Percentiles rank a stretch among this genome's conserved stretches.
Conservation (phyloP, 2,329 filamentous ascomycete species). For the Coleophoma cylindrospora region DNA sequence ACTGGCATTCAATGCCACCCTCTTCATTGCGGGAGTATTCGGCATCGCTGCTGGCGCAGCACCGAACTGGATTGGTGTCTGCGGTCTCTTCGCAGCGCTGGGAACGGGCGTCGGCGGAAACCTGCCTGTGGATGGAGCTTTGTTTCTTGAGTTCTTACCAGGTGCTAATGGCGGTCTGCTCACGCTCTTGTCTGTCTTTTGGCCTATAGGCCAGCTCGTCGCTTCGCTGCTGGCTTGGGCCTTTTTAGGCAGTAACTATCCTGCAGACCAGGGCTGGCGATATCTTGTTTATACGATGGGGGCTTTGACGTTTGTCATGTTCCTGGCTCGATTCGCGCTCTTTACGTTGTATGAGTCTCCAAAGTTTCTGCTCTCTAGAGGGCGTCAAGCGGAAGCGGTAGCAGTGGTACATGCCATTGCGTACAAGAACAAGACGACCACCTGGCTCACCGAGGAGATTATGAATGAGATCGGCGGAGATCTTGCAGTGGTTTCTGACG, state of each 20-base stretch:
- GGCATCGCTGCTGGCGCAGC: conserved; percentile 66
- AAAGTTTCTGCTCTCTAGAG: conserved; percentile 74
- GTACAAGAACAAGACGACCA: conserved; percentile 62
- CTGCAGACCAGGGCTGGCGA: conserved; percentile 69
- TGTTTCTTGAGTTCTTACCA: conserved; percentile 81
- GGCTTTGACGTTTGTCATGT: conserved; percentile 70
- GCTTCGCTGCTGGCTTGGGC: conserved; percentile 71
- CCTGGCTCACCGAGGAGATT: conserved; percentile 72
- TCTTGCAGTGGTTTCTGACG: conserved; percentile 3
- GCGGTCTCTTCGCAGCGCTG: conserved; percentile 53
- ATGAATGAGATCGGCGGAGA: conserved; percentile 49
- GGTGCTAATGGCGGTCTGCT: conserved; percentile 68
- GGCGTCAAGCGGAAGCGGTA: conserved; percentile 73
- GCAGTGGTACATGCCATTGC: conserved; percentile 77
- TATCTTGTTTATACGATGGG: conserved; percentile 69
- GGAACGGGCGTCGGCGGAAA: conserved; percentile 72
- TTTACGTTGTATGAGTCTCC: conserved; percentile 84
- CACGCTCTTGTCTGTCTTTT: conserved; percentile 80
- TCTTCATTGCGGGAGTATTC: conserved; percentile 70
- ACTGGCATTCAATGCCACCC: conserved; percentile 75
- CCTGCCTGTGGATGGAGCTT: conserved; percentile 70
- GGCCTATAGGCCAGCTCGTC: conserved; percentile 76
- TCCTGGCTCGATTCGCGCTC: conserved; percentile 69
- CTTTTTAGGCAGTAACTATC: conserved; percentile 52
- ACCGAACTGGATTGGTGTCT: conserved; percentile 61